A percentile compares a stretch with the other conserved stretches of the same genome.
Conservation (phyloP, 2,329 filamentous ascomycete genomes). For the Trematosphaeria pertusa region DNA sequence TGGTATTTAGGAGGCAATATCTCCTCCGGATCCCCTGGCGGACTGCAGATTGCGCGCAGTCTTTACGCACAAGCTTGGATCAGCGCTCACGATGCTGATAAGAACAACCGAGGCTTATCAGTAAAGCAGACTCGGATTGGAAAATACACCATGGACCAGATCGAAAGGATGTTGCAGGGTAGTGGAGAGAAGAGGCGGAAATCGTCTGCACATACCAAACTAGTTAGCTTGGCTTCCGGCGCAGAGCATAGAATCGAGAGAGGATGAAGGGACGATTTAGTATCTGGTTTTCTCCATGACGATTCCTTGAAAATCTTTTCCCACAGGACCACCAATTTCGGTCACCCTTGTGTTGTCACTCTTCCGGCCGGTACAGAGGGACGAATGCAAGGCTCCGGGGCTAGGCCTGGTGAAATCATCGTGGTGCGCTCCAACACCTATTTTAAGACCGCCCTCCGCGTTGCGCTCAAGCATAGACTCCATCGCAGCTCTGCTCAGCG, state of each 20-base stretch:
- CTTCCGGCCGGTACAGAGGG: too few relatives aligned
- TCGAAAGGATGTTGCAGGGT: conserved; percentile 36
- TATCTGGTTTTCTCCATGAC: background rate
- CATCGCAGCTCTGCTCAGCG: too few relatives aligned
- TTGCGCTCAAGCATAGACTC: too few relatives aligned
- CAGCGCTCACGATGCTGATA: conserved; percentile 67
- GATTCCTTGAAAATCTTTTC: background rate
- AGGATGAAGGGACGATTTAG: conserved; percentile 11
- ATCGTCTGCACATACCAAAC: conserved; percentile 7
- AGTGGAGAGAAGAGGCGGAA: conserved; percentile 15
- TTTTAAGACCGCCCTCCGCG: too few relatives aligned
- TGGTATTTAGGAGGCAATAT: conserved; percentile 69
- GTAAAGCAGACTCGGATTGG: conserved; percentile 59
- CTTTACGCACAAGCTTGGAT: conserved; percentile 66
- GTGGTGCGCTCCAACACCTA: too few relatives aligned
- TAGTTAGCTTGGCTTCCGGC: conserved; percentile 23
- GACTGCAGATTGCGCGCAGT: conserved; percentile 62
- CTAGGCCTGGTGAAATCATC: too few relatives aligned
- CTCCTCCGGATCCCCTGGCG: conserved; percentile 63
- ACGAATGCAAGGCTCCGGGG: too few relatives aligned
- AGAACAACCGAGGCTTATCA: conserved; percentile 61
- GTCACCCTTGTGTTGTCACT: background rate
- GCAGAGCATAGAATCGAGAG: conserved; percentile 23
- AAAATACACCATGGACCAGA: conserved; percentile 38
- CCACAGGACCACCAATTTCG: background rate